phyloP scores from a whole-genome alignment of 2,329 filamentous ascomycete genomes.

The Aotearoamyces nothofagi region DNA sequence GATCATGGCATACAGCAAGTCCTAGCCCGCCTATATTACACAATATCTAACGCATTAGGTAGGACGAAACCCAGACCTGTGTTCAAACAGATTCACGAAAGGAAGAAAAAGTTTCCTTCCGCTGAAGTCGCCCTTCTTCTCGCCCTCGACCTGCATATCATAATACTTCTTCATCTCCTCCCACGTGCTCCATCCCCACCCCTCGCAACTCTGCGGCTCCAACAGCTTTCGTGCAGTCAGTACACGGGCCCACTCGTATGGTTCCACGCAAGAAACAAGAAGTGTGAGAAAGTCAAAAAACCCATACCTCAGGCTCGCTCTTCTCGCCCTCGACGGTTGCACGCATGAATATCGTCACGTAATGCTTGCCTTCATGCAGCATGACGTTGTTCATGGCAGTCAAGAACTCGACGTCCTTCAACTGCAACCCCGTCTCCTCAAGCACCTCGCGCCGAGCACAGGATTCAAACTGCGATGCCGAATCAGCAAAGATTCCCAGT shows the following conservation, averaged over 20 bases:
- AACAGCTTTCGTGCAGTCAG: constrained; percentile 21
- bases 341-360: constrained; percentile 56
- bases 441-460: constrained; percentile 53
- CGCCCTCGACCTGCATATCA: constrained; percentile 15
- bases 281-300: constrained; percentile 14
- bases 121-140: constrained; percentile 14
- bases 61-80: constrained; percentile 21
- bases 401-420: constrained; percentile 36
- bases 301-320: constrained; percentile 35
- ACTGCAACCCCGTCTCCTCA: constrained; percentile 53
- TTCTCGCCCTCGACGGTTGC: constrained; percentile 31
- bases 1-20: too few species aligned
- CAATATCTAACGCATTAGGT: too few species aligned
- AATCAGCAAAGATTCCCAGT: too few species aligned
- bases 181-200: constrained; percentile 38
- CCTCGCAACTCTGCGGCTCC: constrained; percentile 32
- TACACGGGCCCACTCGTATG: background rate
- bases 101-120: constrained; percentile 28
- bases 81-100: constrained; percentile 27
- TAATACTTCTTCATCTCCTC: constrained; percentile 24
- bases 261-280: too few species aligned
- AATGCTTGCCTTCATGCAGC: constrained; percentile 45
- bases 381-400: constrained; percentile 57
- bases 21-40: too few species aligned
- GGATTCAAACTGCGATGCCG: constrained; percentile 32